Conservation (phyloP, 441 rosid genomes). For the Breynia disticha region DNA sequence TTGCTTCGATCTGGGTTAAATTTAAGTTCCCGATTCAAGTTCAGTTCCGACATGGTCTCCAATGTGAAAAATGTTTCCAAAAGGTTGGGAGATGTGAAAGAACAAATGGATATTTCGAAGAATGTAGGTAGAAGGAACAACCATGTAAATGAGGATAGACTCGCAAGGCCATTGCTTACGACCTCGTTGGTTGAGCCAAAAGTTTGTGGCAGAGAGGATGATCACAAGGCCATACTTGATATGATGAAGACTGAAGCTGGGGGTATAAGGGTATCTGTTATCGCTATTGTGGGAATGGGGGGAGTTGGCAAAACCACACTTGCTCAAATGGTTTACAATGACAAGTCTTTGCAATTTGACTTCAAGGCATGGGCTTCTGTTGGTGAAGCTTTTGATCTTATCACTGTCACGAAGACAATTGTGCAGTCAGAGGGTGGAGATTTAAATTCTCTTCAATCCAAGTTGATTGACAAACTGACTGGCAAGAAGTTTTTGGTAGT, state of each 20-base stretch:
- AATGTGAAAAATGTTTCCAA: background rate
- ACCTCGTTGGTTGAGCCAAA: constrained; percentile 3
- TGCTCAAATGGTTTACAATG: constrained; percentile 4
- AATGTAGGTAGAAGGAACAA: background rate
- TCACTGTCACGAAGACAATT: background rate
- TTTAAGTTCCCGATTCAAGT: background rate
- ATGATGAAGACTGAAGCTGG: background rate
- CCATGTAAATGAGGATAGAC: background rate
- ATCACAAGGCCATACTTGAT: background rate
- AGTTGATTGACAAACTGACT: background rate
- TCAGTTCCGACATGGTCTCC: background rate
- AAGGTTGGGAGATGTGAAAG: background rate
- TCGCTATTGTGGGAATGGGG: too few species aligned
- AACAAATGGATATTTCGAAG: constrained; percentile 1
- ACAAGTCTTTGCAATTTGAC: background rate
- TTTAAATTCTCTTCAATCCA: background rate
- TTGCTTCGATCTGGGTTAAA: background rate
- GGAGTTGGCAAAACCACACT: constrained; percentile 12
- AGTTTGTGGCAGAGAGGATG: constrained; percentile 6
- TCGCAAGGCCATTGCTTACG: background rate
- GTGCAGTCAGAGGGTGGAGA: background rate
- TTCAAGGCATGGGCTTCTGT: constrained; percentile 7
- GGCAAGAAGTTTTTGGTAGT: constrained; percentile 16
- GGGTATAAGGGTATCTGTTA: background rate
- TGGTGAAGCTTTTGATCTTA: background rate